Conservation (phyloP, 768 basidiomycete genomes). For the Mycena indigotica region DNA sequence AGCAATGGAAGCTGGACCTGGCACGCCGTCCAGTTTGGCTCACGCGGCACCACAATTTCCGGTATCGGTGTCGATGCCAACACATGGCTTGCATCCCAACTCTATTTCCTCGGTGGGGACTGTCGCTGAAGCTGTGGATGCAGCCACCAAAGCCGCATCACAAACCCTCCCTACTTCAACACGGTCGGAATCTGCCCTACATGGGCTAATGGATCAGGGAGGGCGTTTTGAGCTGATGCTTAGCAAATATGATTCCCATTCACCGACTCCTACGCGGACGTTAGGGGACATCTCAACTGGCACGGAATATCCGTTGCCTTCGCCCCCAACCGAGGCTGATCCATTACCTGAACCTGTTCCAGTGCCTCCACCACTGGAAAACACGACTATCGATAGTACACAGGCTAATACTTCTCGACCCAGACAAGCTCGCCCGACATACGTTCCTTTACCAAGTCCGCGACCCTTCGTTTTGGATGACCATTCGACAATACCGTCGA, state of each 20-base stretch:
- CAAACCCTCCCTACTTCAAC: constrained; percentile 14
- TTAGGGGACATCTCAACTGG: constrained; percentile 45
- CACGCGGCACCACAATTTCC: constrained; percentile 1
- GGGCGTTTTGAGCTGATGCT: constrained; percentile 52
- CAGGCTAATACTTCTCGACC: constrained; percentile 5
- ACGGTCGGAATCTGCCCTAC: constrained; percentile 41
- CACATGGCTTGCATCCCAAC: neutral
- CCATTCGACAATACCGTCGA: constrained; percentile 3
- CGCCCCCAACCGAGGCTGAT: neutral
- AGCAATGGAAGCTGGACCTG: constrained; percentile 40
- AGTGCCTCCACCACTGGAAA: neutral
- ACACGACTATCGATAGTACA: neutral
- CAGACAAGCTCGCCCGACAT: constrained; percentile 18
- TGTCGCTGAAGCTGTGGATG: constrained; percentile 23
- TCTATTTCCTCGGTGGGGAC: constrained; percentile 13
- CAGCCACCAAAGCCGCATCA: constrained; percentile 18
- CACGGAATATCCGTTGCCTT: constrained; percentile 30
- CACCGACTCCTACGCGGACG: constrained; percentile 43
- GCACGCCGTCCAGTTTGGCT: constrained; percentile 2
- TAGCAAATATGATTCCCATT: constrained; percentile 36
- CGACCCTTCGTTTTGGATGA: constrained; percentile 9
- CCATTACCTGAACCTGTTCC: constrained; percentile 1
- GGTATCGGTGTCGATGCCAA: too few relatives aligned
- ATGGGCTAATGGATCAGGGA: constrained; percentile 59
- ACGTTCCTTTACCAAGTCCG: constrained; percentile 17